Percentiles rank a stretch among this genome's conserved stretches.
Conservation (phyloP, 1,284 basidiomycete species). For the Ustilago lituana region DNA sequence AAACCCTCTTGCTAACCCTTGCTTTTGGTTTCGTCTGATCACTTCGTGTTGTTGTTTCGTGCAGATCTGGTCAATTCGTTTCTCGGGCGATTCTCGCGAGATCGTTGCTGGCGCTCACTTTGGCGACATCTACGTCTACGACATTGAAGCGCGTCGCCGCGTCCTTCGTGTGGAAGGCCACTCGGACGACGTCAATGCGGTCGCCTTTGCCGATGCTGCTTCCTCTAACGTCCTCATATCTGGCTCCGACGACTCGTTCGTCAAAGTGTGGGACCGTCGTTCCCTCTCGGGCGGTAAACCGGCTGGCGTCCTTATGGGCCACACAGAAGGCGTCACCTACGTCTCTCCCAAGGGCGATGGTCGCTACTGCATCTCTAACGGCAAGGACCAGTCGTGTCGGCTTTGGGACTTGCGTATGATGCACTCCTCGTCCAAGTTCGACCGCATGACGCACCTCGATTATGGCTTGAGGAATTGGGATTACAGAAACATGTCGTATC, state of each 20-base stretch:
- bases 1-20: too few relatives aligned
- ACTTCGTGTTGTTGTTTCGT: neutral
- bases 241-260: slow-evolving; percentile 89
- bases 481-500: slow-evolving; percentile 74
- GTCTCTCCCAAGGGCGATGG: slow-evolving; percentile 76
- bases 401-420: slow-evolving; percentile 96
- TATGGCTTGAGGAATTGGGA: slow-evolving; percentile 80
- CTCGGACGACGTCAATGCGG: slow-evolving; percentile 88
- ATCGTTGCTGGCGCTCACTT: slow-evolving; percentile 74
- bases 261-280: slow-evolving; percentile 95
- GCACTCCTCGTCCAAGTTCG: slow-evolving; percentile 79
- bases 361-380: slow-evolving; percentile 94
- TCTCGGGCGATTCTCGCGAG: slow-evolving; percentile 94
- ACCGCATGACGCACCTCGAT: slow-evolving; percentile 69
- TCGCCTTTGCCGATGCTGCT: slow-evolving; percentile 90
- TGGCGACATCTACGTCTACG: slow-evolving; percentile 81
- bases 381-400: slow-evolving; percentile 91
- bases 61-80: slow-evolving; percentile 88
- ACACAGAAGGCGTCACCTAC: slow-evolving; percentile 76
- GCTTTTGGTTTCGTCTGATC: neutral
- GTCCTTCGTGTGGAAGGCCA: slow-evolving; percentile 87
- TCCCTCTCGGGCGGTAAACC: slow-evolving; percentile 81
- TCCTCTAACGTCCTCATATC: slow-evolving; percentile 93
- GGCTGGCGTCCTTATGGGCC: slow-evolving; percentile 90
- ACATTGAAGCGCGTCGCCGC: slow-evolving; percentile 80